These are phyloP conservation scores for Fraxinus pennsylvanica DNA, from an alignment of 257 asterid species.

Conservation along the genomic window DNA sequence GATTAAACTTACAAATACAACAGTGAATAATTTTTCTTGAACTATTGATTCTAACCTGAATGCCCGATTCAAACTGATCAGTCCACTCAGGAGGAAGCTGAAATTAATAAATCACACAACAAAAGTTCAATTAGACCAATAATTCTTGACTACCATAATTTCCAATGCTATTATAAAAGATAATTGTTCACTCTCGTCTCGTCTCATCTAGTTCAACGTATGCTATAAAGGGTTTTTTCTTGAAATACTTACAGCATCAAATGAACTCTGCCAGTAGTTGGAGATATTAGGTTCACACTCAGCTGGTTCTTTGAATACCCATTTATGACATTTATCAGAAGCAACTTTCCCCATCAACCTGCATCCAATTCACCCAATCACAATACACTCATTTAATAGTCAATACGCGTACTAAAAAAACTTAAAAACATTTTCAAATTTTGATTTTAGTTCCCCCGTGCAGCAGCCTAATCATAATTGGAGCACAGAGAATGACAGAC, in stretches of 20 bases:
- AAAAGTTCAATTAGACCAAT: conserved; percentile 32
- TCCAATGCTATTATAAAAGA: background rate
- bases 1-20: background rate
- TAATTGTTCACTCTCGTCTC: background rate
- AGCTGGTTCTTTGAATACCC: conserved; percentile 99
- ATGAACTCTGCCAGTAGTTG: conserved; percentile 99
- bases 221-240: background rate
- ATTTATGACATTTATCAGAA: conserved; percentile 99
- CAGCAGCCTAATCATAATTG: conserved; percentile 15
- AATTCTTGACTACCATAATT: conserved; percentile 23
- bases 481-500: conserved; percentile 33
- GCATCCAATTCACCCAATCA: conserved; percentile 45
- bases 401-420: background rate
- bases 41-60: conserved; percentile 61
- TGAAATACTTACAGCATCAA: conserved; percentile 86
- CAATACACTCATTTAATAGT: background rate
- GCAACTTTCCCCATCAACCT: conserved; percentile 99
- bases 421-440: background rate
- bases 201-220: no score
- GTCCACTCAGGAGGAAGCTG: conserved; percentile 99
- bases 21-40: background rate
- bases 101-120: conserved; percentile 35
- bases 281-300: conserved; percentile 96
- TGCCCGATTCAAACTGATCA: conserved; percentile 97
- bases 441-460: background rate